Conservation (phyloP, 306 rosid genomes). For the Acmispon strigosus region DNA sequence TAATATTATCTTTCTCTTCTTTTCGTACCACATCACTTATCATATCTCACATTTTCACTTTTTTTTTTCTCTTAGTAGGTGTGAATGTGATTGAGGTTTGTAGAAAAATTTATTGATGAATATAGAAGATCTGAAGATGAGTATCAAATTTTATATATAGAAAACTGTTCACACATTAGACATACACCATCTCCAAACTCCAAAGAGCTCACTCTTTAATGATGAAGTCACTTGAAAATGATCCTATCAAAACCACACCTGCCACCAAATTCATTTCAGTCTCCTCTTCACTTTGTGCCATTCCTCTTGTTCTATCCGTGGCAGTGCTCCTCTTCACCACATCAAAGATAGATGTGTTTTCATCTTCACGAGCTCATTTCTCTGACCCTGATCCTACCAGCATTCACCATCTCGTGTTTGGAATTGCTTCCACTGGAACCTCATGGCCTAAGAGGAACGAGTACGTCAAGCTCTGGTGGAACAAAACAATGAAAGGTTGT, state of each 20-base stretch:
- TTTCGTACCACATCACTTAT: no score
- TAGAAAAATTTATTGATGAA: no score
- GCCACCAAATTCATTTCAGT: constrained; percentile 30
- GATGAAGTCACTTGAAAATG: constrained; percentile 36
- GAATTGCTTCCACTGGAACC: constrained; percentile 47
- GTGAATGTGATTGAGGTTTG: no score
- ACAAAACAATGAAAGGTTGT: constrained; percentile 49
- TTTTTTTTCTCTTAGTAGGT: no score
- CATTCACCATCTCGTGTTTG: constrained; percentile 63
- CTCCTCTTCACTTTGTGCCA: constrained; percentile 35
- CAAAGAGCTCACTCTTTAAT: not conserved
- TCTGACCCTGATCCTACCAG: constrained; percentile 25
- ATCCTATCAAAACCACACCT: constrained; percentile 22
- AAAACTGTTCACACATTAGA: no score
- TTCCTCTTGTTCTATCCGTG: constrained; percentile 32
- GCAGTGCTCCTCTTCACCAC: constrained; percentile 23
- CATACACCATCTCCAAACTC: no score
- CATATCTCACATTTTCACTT: no score
- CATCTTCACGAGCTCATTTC: not conserved
- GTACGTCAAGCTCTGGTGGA: constrained; percentile 57
- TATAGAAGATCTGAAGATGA: no score
- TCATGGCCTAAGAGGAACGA: constrained; percentile 63
- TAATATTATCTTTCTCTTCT: no score
- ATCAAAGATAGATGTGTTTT: not conserved
- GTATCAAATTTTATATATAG: no score